These are phyloP conservation scores for Ophiostoma triangulosporum DNA, from an alignment of 2,329 filamentous ascomycete species.

Conservation along the genomic window DNA sequence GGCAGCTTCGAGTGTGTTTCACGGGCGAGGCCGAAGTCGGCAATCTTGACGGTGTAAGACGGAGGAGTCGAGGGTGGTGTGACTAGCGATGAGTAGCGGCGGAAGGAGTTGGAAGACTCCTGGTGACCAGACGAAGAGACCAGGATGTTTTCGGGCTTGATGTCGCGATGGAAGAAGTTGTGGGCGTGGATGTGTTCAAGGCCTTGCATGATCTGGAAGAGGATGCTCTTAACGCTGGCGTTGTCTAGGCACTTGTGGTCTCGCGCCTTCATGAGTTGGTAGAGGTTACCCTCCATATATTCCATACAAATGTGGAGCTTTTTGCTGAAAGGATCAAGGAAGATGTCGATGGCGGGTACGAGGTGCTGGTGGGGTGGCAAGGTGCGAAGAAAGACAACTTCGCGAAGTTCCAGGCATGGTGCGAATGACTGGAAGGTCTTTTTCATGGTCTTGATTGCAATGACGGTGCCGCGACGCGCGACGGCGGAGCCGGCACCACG, in stretches of 20 bases:
- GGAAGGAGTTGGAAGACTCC: slow-evolving; percentile 73
- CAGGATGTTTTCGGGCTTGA: slow-evolving; percentile 97
- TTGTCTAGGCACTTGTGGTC: slow-evolving; percentile 91
- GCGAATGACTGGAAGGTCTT: slow-evolving; percentile 92
- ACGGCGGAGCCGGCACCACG: slow-evolving; percentile 79
- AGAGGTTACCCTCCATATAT: slow-evolving; percentile 98
- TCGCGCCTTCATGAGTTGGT: slow-evolving; percentile 96
- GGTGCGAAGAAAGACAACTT: slow-evolving; percentile 91
- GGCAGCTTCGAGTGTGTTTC: slow-evolving; percentile 94
- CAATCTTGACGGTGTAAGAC: slow-evolving; percentile 92
- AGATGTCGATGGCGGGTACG: slow-evolving; percentile 96
- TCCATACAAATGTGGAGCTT: slow-evolving; percentile 98
- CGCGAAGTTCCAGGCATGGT: slow-evolving; percentile 82
- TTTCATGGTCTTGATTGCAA: slow-evolving; percentile 99
- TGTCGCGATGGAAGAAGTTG: slow-evolving; percentile 96
- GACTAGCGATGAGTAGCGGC: slow-evolving; percentile 82
- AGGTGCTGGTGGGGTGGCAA: slow-evolving; percentile 80
- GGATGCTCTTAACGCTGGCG: slow-evolving; percentile 87
- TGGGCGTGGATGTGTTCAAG: slow-evolving; percentile 96
- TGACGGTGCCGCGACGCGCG: slow-evolving; percentile 80
- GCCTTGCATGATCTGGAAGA: slow-evolving; percentile 92
- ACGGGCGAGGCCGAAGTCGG: slow-evolving; percentile 92
- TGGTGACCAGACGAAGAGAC: slow-evolving; percentile 81
- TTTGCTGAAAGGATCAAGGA: slow-evolving; percentile 88
- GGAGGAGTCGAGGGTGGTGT: slow-evolving; percentile 92